phyloP scores from a whole-genome alignment of 2,329 filamentous ascomycete species.

The Coniochaeta sp. region DNA sequence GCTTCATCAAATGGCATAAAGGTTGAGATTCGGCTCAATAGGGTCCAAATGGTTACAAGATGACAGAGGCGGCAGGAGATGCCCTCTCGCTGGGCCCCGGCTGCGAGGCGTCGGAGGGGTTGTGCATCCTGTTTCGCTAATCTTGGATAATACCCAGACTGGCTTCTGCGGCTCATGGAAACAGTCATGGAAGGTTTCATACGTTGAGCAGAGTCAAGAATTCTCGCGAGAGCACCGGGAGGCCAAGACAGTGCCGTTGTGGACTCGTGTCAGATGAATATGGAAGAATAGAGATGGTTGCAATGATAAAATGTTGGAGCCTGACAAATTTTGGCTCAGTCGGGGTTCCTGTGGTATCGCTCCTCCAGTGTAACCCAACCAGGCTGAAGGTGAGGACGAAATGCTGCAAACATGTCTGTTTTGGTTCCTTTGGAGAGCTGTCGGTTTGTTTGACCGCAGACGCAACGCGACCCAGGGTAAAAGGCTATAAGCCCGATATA shows the following conservation, averaged over 20 bases:
- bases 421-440: neutral
- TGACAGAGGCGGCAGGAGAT: neutral
- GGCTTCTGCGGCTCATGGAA: neutral
- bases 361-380: neutral
- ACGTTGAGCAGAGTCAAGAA: too few species aligned
- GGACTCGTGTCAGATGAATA: neutral
- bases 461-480: neutral
- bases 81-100: neutral
- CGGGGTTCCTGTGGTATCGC: neutral
- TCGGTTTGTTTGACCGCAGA: neutral
- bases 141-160: neutral
- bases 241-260: neutral
- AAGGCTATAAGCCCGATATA: neutral
- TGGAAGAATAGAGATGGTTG: neutral
- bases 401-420: neutral
- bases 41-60: neutral
- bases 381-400: too few species aligned
- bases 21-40: conserved; percentile 1
- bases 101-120: neutral
- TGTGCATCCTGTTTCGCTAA: neutral
- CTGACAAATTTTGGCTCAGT: neutral
- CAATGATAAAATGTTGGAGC: neutral
- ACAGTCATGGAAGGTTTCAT: neutral
- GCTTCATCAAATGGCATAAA: conserved; percentile 1
- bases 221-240: neutral